phyloP scores from a whole-genome alignment of 768 basidiomycete species.

The Pulveroboletus sp. region DNA sequence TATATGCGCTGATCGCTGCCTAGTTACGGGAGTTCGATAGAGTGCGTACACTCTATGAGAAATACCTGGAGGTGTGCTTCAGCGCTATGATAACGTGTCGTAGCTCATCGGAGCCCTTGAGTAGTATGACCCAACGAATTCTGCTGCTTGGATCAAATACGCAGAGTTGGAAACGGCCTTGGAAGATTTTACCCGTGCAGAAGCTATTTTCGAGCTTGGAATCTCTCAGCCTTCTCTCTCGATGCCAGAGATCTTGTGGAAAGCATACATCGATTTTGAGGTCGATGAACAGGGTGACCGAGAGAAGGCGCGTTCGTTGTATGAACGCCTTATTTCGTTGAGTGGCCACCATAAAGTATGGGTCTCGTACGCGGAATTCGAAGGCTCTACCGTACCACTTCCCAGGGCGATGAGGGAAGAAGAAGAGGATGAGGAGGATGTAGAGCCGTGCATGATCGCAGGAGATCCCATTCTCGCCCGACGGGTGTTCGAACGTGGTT shows the following conservation, averaged over 20 bases:
- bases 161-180: slow-evolving; percentile 87
- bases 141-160: slow-evolving; percentile 93
- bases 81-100: neutral
- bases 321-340: slow-evolving; percentile 78
- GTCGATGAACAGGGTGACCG: slow-evolving; percentile 85
- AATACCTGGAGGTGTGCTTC: slow-evolving; percentile 76
- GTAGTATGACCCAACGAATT: slow-evolving; percentile 85
- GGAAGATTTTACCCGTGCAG: slow-evolving; percentile 82
- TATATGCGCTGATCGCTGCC: slow-evolving; percentile 5
- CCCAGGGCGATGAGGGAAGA: slow-evolving; percentile 63
- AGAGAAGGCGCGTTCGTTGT: slow-evolving; percentile 74
- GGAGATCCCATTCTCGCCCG: slow-evolving; percentile 70
- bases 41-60: slow-evolving; percentile 86
- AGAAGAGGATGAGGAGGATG: slow-evolving; percentile 56
- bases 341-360: slow-evolving; percentile 97
- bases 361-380: slow-evolving; percentile 93
- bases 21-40: slow-evolving; percentile 94
- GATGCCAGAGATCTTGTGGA: slow-evolving; percentile 94
- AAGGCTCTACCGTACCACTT: slow-evolving; percentile 69
- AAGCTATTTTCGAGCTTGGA: slow-evolving; percentile 92
- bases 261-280: slow-evolving; percentile 96
- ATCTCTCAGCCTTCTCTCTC: slow-evolving; percentile 78
- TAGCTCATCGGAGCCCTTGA: neutral
- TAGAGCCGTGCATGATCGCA: slow-evolving; percentile 52
- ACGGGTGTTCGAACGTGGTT: slow-evolving; percentile 79